Conservation (phyloP, 2,329 filamentous ascomycete genomes). For the Paecilomyces formosus region DNA sequence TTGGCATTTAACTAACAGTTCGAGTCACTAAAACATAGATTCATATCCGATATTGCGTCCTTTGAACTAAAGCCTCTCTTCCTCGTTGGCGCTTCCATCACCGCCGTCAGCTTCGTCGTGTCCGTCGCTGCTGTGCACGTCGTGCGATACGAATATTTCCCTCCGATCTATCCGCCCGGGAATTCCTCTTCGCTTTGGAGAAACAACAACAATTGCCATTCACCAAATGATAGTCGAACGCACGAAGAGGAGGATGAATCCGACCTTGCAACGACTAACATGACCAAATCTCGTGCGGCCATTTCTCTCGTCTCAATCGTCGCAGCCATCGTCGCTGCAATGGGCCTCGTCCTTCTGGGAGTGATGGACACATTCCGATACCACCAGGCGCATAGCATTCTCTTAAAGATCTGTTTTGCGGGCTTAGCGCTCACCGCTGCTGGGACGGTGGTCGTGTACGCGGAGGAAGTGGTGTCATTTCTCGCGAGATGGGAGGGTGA, state of each 20-base stretch:
- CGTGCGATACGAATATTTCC: conserved; percentile 1
- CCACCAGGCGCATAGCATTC: conserved; percentile 10
- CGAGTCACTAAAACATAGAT: conserved; percentile 4
- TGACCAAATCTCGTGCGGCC: not conserved
- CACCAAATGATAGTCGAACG: not conserved
- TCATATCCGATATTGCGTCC: conserved; percentile 16
- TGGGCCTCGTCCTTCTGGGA: not conserved
- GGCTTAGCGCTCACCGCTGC: conserved; percentile 13
- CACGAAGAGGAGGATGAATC: not conserved
- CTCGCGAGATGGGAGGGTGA: conserved; percentile 8
- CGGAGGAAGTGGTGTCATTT: conserved; percentile 13
- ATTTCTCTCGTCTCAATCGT: not conserved
- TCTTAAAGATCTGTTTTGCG: conserved; percentile 13
- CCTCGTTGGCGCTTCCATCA: conserved; percentile 12
- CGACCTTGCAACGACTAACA: not conserved
- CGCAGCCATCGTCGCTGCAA: not conserved
- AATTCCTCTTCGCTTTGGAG: not conserved
- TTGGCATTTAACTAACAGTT: not conserved
- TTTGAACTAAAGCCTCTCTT: conserved; percentile 16
- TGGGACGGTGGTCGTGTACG: conserved; percentile 14
- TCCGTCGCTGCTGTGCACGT: conserved; percentile 14
- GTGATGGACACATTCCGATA: conserved; percentile 8
- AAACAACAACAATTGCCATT: not conserved
- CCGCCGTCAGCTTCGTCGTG: conserved; percentile 12
- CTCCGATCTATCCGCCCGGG: not conserved